These are phyloP conservation scores for Gleditsia sinensis DNA, from an alignment of 306 rosid genomes.

Conservation along the genomic window DNA sequence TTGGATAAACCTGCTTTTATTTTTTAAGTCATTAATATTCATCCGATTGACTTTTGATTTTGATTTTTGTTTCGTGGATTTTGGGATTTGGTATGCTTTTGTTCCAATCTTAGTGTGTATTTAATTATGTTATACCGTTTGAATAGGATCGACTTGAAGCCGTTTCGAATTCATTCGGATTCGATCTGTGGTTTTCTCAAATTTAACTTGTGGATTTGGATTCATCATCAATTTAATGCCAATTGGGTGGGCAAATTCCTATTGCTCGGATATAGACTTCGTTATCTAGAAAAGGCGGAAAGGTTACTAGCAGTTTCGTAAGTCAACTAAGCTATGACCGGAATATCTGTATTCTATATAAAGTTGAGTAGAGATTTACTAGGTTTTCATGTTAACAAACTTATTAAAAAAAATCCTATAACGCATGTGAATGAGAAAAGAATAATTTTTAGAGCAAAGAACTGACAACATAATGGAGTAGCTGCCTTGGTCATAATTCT, in stretches of 20 bases:
- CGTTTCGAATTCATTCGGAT: slow-evolving; percentile 16
- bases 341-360: not conserved
- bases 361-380: slow-evolving; percentile 25
- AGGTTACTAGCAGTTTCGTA: slow-evolving; percentile 10
- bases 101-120: slow-evolving; percentile 15
- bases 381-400: not conserved
- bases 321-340: slow-evolving; percentile 23
- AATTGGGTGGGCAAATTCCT: not conserved
- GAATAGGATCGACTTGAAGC: slow-evolving; percentile 31
- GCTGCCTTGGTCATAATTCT: no score
- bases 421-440: not conserved
- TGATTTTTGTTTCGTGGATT: slow-evolving; percentile 28
- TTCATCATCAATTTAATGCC: not conserved
- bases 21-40: not conserved
- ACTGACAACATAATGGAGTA: not conserved
- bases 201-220: slow-evolving; percentile 21
- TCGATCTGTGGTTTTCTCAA: slow-evolving; percentile 42
- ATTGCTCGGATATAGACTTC: not conserved
- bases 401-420: not conserved
- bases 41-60: not conserved
- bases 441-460: not conserved
- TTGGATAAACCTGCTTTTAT: not conserved
- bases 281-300: not conserved
- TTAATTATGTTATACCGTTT: slow-evolving; percentile 21
- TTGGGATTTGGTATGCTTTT: slow-evolving; percentile 24